A percentile compares a stretch with the other conserved stretches of the same genome.
Conservation (phyloP, 208 protist genomes). For the Crithidia thermophila region DNA sequence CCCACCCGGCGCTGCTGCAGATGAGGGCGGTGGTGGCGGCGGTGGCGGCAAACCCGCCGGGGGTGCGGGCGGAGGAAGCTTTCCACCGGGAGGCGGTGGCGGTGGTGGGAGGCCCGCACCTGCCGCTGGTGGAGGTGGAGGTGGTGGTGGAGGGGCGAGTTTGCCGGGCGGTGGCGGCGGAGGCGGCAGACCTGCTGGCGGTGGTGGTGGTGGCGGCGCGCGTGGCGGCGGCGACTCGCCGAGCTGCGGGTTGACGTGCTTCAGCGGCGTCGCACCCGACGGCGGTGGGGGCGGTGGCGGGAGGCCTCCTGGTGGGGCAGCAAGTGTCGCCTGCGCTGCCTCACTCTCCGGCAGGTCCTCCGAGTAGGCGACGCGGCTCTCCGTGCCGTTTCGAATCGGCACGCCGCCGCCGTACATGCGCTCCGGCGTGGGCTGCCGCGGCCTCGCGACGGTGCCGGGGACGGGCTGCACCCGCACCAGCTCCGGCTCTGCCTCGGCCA, state of each 20-base stretch:
- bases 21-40: constrained; percentile 22
- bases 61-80: constrained; percentile 25
- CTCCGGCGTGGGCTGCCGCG: constrained; percentile 32
- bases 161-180: constrained; percentile 26
- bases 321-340: background rate
- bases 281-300: constrained; percentile 9
- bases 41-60: constrained; percentile 18
- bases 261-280: constrained; percentile 11
- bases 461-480: constrained; percentile 29
- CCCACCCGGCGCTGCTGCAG: constrained; percentile 14
- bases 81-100: constrained; percentile 33
- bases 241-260: constrained; percentile 14
- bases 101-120: constrained; percentile 17
- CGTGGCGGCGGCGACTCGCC: constrained; percentile 30
- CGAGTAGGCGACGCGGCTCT: background rate
- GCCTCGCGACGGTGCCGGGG: constrained; percentile 10
- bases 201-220: constrained; percentile 36
- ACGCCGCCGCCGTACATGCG: constrained; percentile 49
- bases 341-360: background rate
- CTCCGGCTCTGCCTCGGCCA: constrained; percentile 39
- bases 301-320: background rate
- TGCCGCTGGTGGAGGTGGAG: constrained; percentile 22
- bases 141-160: constrained; percentile 18
- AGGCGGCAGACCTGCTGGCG: background rate
- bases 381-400: background rate